Evolutionary conservation across 805 yeast genomes (phyloP).

Genomic region (Cyberlindnera misumaiensis): DNA sequence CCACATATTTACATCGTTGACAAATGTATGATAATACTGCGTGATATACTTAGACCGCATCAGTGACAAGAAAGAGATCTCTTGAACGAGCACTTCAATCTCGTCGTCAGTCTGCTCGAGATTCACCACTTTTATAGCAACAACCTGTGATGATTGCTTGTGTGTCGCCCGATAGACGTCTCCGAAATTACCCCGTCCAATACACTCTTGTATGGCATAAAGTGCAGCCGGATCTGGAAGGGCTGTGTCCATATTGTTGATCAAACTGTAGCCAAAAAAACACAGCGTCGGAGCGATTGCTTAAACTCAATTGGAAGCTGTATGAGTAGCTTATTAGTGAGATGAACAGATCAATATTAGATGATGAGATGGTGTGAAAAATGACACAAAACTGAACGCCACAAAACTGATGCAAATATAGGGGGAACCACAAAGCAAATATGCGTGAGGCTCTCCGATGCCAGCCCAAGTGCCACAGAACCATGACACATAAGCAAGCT

Average conservation of each 20-base stretch:
- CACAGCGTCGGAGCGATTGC: no score
- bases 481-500: no score
- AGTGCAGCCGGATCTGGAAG: constrained; percentile 22
- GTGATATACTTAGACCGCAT: constrained; percentile 60
- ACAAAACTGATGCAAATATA: not conserved
- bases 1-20: constrained; percentile 67
- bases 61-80: constrained; percentile 67
- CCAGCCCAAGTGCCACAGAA: no score
- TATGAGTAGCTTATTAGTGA: not conserved
- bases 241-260: constrained; percentile 1
- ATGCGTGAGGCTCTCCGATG: no score
- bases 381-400: not conserved
- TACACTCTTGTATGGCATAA: constrained; percentile 42
- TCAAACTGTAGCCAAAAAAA: not conserved
- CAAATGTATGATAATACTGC: constrained; percentile 54
- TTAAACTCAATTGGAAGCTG: no score
- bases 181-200: constrained; percentile 84
- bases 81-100: constrained; percentile 62
- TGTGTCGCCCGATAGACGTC: constrained; percentile 64
- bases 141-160: constrained; percentile 32
- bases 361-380: not conserved
- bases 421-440: not conserved
- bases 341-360: not conserved
- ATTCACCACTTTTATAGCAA: constrained; percentile 85
- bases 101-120: constrained; percentile 77